Evolutionary conservation across 2,329 filamentous ascomycete genomes (phyloP).

Genomic region (Lachnum nothofagi): DNA sequence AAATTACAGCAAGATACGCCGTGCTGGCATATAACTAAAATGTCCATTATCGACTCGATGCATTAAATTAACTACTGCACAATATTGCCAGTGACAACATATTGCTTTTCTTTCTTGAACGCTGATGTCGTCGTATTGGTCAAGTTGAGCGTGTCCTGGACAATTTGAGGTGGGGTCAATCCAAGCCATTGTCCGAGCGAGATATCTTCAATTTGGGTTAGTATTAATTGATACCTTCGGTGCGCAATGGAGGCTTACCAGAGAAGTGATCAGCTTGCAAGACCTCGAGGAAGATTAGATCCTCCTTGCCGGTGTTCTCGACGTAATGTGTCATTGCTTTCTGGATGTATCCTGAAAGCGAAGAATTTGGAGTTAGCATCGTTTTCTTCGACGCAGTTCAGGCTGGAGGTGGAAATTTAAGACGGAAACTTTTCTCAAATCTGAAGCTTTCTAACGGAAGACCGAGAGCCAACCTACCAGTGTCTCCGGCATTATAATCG

Average conservation of each 20-base stretch:
- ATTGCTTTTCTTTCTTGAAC: constrained; percentile 43
- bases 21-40: no score
- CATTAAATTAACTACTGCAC: no score
- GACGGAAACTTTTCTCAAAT: no score
- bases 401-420: no score
- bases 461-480: no score
- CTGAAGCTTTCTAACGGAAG: no score
- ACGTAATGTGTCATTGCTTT: constrained; percentile 76
- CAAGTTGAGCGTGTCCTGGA: constrained; percentile 50
- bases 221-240: constrained; percentile 3
- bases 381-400: no score
- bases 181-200: constrained; percentile 44
- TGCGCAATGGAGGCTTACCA: constrained; percentile 12
- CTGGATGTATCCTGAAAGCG: constrained; percentile 60
- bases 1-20: no score
- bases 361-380: no score
- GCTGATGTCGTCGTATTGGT: constrained; percentile 36
- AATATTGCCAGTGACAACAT: constrained; percentile 47
- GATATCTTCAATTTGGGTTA: constrained; percentile 31
- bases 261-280: constrained; percentile 64
- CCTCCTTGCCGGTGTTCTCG: constrained; percentile 73
- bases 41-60: no score
- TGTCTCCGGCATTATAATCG: constrained; percentile 69
- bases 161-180: constrained; percentile 51
- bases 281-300: constrained; percentile 70